Conservation (phyloP, 306 rosid species). For the Casuarina equisetifolia region DNA sequence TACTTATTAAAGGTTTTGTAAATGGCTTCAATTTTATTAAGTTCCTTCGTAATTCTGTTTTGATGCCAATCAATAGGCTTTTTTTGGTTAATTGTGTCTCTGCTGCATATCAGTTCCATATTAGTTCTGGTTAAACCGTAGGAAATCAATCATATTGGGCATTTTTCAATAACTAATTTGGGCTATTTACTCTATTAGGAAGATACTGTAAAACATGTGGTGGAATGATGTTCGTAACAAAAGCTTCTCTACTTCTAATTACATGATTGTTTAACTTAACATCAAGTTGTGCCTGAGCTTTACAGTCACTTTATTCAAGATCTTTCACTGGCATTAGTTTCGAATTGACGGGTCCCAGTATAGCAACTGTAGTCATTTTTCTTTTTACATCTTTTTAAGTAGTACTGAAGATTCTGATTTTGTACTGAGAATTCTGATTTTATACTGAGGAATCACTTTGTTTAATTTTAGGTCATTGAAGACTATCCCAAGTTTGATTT, state of each 20-base stretch:
- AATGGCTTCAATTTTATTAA: neutral
- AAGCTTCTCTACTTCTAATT: neutral
- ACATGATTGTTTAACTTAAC: neutral
- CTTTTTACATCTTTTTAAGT: neutral
- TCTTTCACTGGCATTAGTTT: neutral
- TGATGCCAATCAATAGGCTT: neutral
- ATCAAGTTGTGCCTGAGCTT: neutral
- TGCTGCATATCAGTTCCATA: neutral
- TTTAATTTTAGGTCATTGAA: slow-evolving; percentile 42
- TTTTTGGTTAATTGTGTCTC: neutral
- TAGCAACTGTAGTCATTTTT: neutral
- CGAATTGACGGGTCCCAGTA: neutral
- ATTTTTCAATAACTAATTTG: neutral
- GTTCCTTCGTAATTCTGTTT: neutral
- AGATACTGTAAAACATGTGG: neutral
- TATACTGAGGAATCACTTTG: neutral
- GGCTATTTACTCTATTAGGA: neutral
- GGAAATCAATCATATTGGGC: too few species aligned
- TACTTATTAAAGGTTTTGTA: neutral
- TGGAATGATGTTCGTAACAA: neutral
- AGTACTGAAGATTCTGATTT: neutral
- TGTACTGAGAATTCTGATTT: neutral
- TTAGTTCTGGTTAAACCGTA: neutral
- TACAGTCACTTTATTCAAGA: neutral
- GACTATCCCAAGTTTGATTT: slow-evolving; percentile 43